These are phyloP conservation scores for Monilinia aucupariae DNA, from an alignment of 2,329 filamentous ascomycete genomes.

Conservation along the genomic window DNA sequence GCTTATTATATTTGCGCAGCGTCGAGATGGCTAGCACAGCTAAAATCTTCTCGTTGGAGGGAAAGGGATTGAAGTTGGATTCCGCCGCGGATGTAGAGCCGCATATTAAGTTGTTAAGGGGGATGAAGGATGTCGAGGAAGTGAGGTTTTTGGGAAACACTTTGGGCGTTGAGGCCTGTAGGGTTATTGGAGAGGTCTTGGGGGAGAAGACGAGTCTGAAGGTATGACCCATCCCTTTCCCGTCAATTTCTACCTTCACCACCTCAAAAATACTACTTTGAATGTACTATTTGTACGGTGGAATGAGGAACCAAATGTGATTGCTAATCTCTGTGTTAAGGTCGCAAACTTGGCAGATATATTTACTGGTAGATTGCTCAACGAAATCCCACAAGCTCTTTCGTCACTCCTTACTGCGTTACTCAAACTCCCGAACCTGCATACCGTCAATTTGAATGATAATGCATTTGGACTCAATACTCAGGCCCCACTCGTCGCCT, in stretches of 20 bases:
- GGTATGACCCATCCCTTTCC: slow-evolving; percentile 41
- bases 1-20: slow-evolving; percentile 33
- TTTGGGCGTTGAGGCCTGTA: slow-evolving; percentile 80
- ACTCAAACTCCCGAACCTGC: slow-evolving; percentile 77
- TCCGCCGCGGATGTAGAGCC: slow-evolving; percentile 79
- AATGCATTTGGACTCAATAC: slow-evolving; percentile 98
- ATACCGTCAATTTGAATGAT: slow-evolving; percentile 92
- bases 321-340: slow-evolving; percentile 37
- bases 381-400: slow-evolving; percentile 88
- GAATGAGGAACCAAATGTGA: neutral
- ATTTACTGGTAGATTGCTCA: slow-evolving; percentile 89
- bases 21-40: slow-evolving; percentile 44
- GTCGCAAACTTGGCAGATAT: slow-evolving; percentile 92
- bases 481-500: slow-evolving; percentile 84
- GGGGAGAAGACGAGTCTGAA: slow-evolving; percentile 77
- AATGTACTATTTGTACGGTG: neutral
- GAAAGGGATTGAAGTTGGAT: slow-evolving; percentile 87
- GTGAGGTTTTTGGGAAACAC: slow-evolving; percentile 88
- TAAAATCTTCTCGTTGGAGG: slow-evolving; percentile 84
- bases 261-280: neutral
- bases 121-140: slow-evolving; percentile 72
- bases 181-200: slow-evolving; percentile 76
- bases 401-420: slow-evolving; percentile 80
- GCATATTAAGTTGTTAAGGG: slow-evolving; percentile 70
- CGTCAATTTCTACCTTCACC: neutral